Evolutionary conservation across 176 grass and related monocot genomes (phyloP).

Genomic region (Eleusine indica): DNA sequence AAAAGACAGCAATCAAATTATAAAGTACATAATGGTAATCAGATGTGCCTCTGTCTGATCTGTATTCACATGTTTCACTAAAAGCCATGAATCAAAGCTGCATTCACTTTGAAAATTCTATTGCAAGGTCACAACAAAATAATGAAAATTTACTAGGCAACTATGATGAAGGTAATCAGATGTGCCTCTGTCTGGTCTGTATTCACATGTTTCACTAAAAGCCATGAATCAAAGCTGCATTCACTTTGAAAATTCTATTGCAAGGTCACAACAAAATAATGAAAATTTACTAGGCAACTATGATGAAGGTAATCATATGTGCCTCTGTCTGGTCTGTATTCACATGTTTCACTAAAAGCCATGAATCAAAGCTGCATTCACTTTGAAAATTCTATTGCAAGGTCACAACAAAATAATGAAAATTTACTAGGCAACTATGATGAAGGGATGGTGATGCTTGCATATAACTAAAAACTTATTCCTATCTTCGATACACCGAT

Average conservation of each 20-base stretch:
- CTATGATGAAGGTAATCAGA: not conserved
- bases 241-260: not conserved
- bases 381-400: not conserved
- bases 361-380: not conserved
- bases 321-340: not conserved
- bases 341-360: not conserved
- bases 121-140: not conserved
- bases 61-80: not conserved
- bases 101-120: not conserved
- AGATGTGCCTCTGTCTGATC: not conserved
- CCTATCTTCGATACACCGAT: not conserved
- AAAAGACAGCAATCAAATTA: constrained; percentile 6
- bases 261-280: not conserved
- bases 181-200: not conserved
- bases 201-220: not conserved
- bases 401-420: not conserved
- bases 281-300: not conserved
- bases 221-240: not conserved
- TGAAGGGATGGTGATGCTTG: not conserved
- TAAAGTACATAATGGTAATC: not conserved
- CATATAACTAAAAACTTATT: constrained; percentile 9
- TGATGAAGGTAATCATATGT: not conserved
- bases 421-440: not conserved
- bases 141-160: not conserved
- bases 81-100: not conserved